These are phyloP conservation scores for Moniliella sp. DNA, from an alignment of 1,284 basidiomycete species.

Conservation along the genomic window DNA sequence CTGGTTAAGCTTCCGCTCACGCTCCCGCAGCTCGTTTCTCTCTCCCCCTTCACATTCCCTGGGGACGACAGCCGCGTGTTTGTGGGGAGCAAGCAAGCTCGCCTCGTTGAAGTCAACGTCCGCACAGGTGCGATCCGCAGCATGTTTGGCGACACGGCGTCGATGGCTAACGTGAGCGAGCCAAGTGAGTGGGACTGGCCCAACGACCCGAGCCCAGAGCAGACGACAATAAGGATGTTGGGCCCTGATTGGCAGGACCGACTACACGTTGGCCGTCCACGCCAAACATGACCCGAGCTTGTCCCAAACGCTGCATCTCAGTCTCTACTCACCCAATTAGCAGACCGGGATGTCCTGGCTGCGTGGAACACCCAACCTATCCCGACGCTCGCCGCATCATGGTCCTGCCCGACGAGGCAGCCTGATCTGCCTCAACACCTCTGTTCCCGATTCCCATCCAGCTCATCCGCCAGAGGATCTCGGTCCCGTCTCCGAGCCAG, in stretches of 20 bases:
- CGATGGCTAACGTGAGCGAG: no score
- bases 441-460: no score
- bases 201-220: no score
- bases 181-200: no score
- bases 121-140: slow-evolving; percentile 61
- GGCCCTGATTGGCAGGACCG: slow-evolving; percentile 2
- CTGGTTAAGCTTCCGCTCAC: slow-evolving; percentile 58
- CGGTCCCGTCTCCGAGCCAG: no score
- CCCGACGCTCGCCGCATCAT: slow-evolving; percentile 16
- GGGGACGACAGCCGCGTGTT: slow-evolving; percentile 54
- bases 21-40: slow-evolving; percentile 62
- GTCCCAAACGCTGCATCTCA: slow-evolving; percentile 23
- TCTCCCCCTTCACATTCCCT: slow-evolving; percentile 59
- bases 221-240: no score
- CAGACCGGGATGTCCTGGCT: slow-evolving; percentile 21
- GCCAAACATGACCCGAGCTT: slow-evolving; percentile 15
- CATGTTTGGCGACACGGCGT: slow-evolving; percentile 44
- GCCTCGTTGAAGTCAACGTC: slow-evolving; percentile 54
- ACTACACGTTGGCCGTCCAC: slow-evolving; percentile 30
- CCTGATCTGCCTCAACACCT: slow-evolving; percentile 20
- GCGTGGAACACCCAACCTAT: slow-evolving; percentile 15
- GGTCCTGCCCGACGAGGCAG: slow-evolving; percentile 21
- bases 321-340: slow-evolving; percentile 25
- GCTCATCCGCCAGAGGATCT: no score
- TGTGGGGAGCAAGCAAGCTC: slow-evolving; percentile 63